These are phyloP conservation scores for Stephanodiscus minutulus DNA, from an alignment of 108 stramenopile species.

Conservation along the genomic window DNA sequence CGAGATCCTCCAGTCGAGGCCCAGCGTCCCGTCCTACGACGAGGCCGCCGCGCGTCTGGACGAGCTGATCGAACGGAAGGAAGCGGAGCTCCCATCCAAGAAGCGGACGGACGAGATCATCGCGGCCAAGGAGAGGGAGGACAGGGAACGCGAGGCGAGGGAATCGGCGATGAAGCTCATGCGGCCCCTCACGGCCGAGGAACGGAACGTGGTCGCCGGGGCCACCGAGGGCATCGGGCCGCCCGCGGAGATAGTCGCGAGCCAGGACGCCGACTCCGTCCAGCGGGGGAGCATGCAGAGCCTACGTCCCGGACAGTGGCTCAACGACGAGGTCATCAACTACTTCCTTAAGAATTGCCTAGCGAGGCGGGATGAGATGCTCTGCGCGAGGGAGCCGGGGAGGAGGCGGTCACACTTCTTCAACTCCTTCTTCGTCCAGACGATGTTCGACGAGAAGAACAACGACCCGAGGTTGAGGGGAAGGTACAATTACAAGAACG, in stretches of 20 bases:
- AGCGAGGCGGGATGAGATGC: constrained; percentile 75
- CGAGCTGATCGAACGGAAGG: constrained; percentile 7
- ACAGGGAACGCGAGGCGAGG: constrained; percentile 55
- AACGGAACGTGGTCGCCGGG: constrained; percentile 53
- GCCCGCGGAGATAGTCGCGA: constrained; percentile 57
- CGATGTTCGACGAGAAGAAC: constrained; percentile 81
- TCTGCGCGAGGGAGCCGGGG: constrained; percentile 60
- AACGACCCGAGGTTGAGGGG: constrained; percentile 52
- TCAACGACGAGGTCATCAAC: constrained; percentile 97
- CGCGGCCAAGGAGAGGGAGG: constrained; percentile 24
- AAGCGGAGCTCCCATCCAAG: constrained; percentile 11
- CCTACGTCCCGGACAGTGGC: constrained; percentile 83
- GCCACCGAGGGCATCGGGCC: constrained; percentile 63
- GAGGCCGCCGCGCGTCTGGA: constrained; percentile 5
- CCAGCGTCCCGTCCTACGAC: constrained; percentile 10
- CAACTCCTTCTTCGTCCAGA: constrained; percentile 95
- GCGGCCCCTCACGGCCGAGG: constrained; percentile 67
- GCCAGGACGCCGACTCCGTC: constrained; percentile 70
- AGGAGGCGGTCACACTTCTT: constrained; percentile 88
- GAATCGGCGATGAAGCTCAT: constrained; percentile 59
- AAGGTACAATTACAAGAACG: constrained; percentile 88
- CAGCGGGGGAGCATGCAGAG: constrained; percentile 65
- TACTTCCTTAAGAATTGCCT: constrained; percentile 88
- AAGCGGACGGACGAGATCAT: constrained; percentile 9
- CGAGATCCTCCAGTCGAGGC: constrained; percentile 1